phyloP scores from a whole-genome alignment of 2,329 filamentous ascomycete species.

The Orbilia brochopaga region DNA sequence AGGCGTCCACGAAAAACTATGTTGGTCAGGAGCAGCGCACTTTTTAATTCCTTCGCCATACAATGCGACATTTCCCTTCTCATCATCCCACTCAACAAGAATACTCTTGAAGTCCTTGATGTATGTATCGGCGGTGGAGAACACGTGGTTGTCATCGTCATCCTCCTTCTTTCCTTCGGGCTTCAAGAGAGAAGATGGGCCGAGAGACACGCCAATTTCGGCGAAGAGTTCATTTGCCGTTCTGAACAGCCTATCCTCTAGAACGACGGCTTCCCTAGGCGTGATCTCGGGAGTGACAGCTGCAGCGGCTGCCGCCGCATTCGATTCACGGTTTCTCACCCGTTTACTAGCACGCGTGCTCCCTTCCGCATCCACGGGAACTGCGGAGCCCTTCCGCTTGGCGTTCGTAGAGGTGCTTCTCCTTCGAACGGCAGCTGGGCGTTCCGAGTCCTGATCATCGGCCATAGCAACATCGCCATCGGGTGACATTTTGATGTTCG shows the following conservation, averaged over 20 bases:
- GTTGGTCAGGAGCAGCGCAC: slow-evolving; percentile 1
- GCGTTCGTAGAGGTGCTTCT: slow-evolving; percentile 54
- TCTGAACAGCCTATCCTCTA: slow-evolving; percentile 54
- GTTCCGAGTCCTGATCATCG: slow-evolving; percentile 51
- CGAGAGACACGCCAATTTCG: slow-evolving; percentile 52
- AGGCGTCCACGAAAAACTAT: neutral
- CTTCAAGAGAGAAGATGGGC: slow-evolving; percentile 53
- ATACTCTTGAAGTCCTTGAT: slow-evolving; percentile 58
- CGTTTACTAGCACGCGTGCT: slow-evolving; percentile 64
- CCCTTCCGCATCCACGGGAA: slow-evolving; percentile 53
- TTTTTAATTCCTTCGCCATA: slow-evolving; percentile 55
- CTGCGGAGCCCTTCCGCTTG: slow-evolving; percentile 54
- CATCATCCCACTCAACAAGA: slow-evolving; percentile 58
- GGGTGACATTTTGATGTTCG: slow-evolving; percentile 19
- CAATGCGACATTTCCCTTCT: slow-evolving; percentile 56
- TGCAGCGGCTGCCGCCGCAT: slow-evolving; percentile 62
- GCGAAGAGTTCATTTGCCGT: slow-evolving; percentile 53
- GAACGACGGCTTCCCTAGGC: slow-evolving; percentile 44
- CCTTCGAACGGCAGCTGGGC: slow-evolving; percentile 41
- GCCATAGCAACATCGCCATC: slow-evolving; percentile 54
- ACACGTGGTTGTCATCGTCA: slow-evolving; percentile 35
- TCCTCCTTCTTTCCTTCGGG: slow-evolving; percentile 47
- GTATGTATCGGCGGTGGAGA: slow-evolving; percentile 49
- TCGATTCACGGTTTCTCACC: slow-evolving; percentile 67
- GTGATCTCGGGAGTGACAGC: slow-evolving; percentile 51